These are phyloP conservation scores for Adansonia gregorii DNA, from an alignment of 441 rosid genomes.

Conservation along the genomic window DNA sequence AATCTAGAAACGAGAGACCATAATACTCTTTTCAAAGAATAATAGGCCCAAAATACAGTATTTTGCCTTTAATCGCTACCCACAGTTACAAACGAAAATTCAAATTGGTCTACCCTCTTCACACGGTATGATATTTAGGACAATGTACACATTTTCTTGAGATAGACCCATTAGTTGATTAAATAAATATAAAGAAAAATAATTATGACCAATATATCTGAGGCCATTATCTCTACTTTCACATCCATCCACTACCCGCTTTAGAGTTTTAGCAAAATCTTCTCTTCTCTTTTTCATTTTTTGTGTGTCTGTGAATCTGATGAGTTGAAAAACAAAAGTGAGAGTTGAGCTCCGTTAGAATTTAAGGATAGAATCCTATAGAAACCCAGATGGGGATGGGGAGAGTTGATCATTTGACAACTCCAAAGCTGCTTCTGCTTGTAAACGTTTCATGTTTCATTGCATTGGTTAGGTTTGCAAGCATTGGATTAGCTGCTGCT, in stretches of 20 bases:
- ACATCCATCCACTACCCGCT: neutral
- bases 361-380: neutral
- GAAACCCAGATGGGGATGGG: neutral
- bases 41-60: too few relatives aligned
- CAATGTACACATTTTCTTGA: too few relatives aligned
- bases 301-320: neutral
- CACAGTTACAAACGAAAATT: neutral
- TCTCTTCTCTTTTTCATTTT: neutral
- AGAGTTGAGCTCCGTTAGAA: neutral
- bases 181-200: neutral
- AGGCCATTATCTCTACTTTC: neutral
- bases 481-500: neutral
- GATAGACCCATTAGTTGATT: neutral
- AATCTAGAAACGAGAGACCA: too few relatives aligned
- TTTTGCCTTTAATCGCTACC: neutral
- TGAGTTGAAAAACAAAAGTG: neutral
- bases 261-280: neutral
- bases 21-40: too few relatives aligned
- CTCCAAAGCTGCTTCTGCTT: slow-evolving; percentile 10
- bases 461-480: slow-evolving; percentile 14
- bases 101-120: neutral
- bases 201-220: neutral
- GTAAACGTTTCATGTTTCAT: slow-evolving; percentile 1
- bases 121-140: neutral
- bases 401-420: neutral